Base-by-base conservation (phyloP, 805 yeast species). In the Kluyveromyces lactis region DNA sequence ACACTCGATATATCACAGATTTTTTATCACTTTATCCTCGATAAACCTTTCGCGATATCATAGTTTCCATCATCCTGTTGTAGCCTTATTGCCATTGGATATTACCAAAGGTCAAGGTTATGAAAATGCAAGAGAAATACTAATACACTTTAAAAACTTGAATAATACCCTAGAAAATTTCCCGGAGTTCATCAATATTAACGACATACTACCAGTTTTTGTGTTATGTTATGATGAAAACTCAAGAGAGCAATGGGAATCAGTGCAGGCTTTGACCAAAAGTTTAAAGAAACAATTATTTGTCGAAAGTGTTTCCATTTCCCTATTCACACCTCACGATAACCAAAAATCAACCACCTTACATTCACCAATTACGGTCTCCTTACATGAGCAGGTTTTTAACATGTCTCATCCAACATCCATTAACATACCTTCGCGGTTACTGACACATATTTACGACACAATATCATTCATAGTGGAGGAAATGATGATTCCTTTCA, bases 21-120 rank as follows among this genome's bases (percentile, higher is more conserved):
- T 77, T 46, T 69, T 82, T 47, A 69, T 78, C 23, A 72, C 76
- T 46, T 64, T 82, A 6, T 70, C 86, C 3, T 68, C 81, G 10
- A 70, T 75, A 11, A 69, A 71, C 6, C 61, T 84, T 7, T 76
- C 85, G 2, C 79, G 90, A 2, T 86, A 84, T 55, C 97, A 90
- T 58, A 79, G 86, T 4, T 79, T 87, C 57, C 79, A 83, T 48
- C 96, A 89, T 55, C 97, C 97, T 0, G 73, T 86, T 2, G 72
- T 85, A 2, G 82, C 87, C 31, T 55, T 90, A 11, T 69, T 86
- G 37, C 79, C 80, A 1, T 66, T 86, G 3, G 74, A 85, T 41
- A 43, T 58, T 18, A 42, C 52, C 12, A 41, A 39, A 23, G 53
- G 51, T 2, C 54, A 58, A 42, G 46, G 44, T 11, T 57, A 75